These are phyloP conservation scores for Telfairia occidentalis DNA, from an alignment of 331 rosid genomes.

Conservation along the genomic window DNA sequence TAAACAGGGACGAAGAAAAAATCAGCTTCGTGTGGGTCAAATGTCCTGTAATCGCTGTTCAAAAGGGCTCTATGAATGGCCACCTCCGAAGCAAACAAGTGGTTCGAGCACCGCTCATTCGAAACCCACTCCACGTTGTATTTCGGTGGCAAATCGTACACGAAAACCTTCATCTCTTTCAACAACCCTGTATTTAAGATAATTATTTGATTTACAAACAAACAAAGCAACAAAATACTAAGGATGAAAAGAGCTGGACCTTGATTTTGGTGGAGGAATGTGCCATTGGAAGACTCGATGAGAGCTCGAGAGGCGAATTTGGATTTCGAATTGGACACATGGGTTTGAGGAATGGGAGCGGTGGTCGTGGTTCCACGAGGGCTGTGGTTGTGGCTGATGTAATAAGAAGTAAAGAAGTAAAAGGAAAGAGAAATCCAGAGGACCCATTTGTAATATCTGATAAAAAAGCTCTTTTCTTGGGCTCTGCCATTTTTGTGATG, in stretches of 20 bases:
- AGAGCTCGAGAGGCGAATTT: conserved; percentile 38
- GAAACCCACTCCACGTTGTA: conserved; percentile 60
- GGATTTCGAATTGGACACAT: conserved; percentile 21
- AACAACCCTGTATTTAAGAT: conserved; percentile 17
- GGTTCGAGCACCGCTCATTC: conserved; percentile 49
- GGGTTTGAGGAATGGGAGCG: conserved; percentile 22
- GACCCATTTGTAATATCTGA: conserved; percentile 52
- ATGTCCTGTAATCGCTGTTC: conserved; percentile 40
- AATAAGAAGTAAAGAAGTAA: conserved; percentile 65
- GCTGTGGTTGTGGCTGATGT: conserved; percentile 34
- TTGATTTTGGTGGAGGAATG: conserved; percentile 10
- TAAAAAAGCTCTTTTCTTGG: conserved; percentile 45
- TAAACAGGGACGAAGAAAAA: conserved; percentile 90
- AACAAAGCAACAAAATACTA: background rate
- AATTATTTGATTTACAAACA: background rate
- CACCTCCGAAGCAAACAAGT: conserved; percentile 80
- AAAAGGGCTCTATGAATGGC: conserved; percentile 64
- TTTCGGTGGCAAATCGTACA: conserved; percentile 58
- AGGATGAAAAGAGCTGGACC: conserved; percentile 9
- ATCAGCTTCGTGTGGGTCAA: conserved; percentile 63
- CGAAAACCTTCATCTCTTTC: conserved; percentile 44
- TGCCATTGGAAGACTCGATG: conserved; percentile 25
- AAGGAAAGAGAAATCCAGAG: conserved; percentile 70
- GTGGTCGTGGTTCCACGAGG: background rate
- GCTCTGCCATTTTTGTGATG: conserved; percentile 41